phyloP scores from a whole-genome alignment of 148 eudicot genomes.

The Rhododendron vialii region DNA sequence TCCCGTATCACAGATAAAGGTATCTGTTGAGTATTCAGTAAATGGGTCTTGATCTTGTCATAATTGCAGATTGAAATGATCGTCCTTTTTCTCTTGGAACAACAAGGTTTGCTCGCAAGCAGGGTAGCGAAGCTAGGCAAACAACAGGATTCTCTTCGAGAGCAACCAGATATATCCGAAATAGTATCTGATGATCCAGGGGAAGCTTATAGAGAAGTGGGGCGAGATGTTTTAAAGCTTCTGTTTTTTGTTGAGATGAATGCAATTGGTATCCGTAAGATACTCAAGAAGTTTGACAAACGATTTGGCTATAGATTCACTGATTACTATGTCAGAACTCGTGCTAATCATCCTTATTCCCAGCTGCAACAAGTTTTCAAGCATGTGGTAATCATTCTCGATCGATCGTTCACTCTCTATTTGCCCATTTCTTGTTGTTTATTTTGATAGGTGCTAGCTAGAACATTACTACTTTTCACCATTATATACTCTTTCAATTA shows the following conservation, averaged over 20 bases:
- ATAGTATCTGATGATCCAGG: conserved; percentile 41
- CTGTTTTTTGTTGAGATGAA: conserved; percentile 74
- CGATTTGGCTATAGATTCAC: conserved; percentile 77
- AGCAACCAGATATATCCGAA: conserved; percentile 50
- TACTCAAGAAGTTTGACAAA: conserved; percentile 90
- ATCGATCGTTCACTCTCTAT: not conserved
- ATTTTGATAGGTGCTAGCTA: not conserved
- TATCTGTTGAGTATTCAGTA: not conserved
- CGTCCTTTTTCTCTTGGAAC: conserved; percentile 78
- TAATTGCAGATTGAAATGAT: conserved; percentile 66
- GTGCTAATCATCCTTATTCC: conserved; percentile 95
- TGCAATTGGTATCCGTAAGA: conserved; percentile 86
- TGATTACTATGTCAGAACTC: conserved; percentile 85
- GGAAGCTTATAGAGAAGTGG: conserved; percentile 73
- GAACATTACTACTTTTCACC: not conserved
- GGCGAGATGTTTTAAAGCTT: conserved; percentile 70
- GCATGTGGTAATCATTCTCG: conserved; percentile 67
- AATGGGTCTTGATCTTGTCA: not conserved
- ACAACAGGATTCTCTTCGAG: conserved; percentile 49
- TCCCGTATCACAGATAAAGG: not conserved
- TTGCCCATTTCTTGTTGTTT: not conserved
- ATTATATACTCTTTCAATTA: not conserved
- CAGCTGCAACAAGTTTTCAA: conserved; percentile 91
- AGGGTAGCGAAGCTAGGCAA: conserved; percentile 54
- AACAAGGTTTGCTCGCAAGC: conserved; percentile 84